Evolutionary conservation across 495 filamentous ascomycete genomes (phyloP).

Genomic region (Penicilliopsis zonata): DNA sequence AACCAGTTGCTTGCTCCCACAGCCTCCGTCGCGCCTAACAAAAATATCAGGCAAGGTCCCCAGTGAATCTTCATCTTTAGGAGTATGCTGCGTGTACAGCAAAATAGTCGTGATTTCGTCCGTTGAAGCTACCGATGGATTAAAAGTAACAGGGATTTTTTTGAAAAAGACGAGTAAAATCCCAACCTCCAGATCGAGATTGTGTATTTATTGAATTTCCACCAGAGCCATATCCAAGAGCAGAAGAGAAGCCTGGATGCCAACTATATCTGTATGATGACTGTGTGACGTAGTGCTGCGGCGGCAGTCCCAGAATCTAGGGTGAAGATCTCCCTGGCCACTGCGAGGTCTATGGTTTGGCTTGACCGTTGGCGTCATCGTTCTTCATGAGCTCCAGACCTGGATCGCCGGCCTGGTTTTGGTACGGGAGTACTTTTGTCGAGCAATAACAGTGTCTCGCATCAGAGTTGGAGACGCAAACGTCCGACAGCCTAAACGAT

Average conservation of each 20-base stretch:
- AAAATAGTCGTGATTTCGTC: not conserved
- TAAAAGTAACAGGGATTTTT: no score
- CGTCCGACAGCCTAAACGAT: not conserved
- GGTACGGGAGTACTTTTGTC: not conserved
- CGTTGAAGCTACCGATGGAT: no score
- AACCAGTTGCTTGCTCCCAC: slow-evolving; percentile 68
- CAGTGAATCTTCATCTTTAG: slow-evolving; percentile 64
- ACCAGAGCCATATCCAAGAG: no score
- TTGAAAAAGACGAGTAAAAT: no score
- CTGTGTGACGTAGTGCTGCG: slow-evolving; percentile 30
- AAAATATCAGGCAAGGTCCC: slow-evolving; percentile 53
- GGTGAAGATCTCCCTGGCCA: slow-evolving; percentile 2
- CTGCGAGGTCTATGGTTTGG: not conserved
- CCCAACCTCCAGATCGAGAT: no score
- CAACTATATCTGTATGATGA: slow-evolving; percentile 20
- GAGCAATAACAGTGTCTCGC: not conserved
- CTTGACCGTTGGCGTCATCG: slow-evolving; percentile 12
- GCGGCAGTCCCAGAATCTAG: slow-evolving; percentile 1
- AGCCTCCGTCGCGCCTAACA: slow-evolving; percentile 52
- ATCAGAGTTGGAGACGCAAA: not conserved
- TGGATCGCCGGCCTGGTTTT: not conserved
- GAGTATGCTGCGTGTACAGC: not conserved
- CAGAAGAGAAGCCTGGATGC: not conserved
- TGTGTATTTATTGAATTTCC: no score
- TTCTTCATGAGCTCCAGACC: slow-evolving; percentile 1